Base-by-base conservation (phyloP, 257 asterid genomes). In the Coffea eugenioides region DNA sequence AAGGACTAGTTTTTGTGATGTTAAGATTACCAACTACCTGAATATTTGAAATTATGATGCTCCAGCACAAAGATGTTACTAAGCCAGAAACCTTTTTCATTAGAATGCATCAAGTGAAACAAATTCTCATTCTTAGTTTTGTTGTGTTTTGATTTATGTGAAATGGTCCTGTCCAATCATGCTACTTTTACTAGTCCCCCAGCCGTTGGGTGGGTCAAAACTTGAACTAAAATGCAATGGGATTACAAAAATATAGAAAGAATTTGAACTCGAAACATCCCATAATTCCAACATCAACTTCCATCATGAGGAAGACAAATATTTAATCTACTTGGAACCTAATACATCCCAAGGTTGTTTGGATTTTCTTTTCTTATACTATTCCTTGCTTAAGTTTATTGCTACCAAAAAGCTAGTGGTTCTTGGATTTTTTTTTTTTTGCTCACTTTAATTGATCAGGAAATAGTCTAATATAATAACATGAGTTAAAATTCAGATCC, bases 401-500 rank as follows among this genome's bases (percentile, higher is more conserved):
- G 77, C 16, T 25, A 39, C 79, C 41, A 43, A 46, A 45, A 25
- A 27, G 75, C 43, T 16, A 4, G 11, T 54, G 15, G 0, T 64
- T 41, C 48, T 45, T 67, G 7, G 25, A 5, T 21, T 57, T 72
- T 34, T 64, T 31, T 72, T 34, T 64, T 27, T 27, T 27, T 27
- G 27, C 27, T 43, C 23, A 68, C 10, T 6, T 12, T 36, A 74
- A 23, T 48, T 48, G 14, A 56, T 41, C 41, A 20, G 9, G 61
- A 57, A 57, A 13, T 25, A 52, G 76, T 41, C 51, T 27, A 68
- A 57, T 41, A n/a, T 34, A 4, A 51, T 48, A 78, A 49, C 12
- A 73, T 69, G 51, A 76, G 57, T 23, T 51, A 27, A 13, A 51
- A 16, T 51, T 73, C 77, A 52, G 31, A 27, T 73, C 77, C 65